Percentiles rank a stretch among this genome's conserved stretches.
Conservation (phyloP, 768 basidiomycete genomes). For the Hemileccinum rubropunctum region DNA sequence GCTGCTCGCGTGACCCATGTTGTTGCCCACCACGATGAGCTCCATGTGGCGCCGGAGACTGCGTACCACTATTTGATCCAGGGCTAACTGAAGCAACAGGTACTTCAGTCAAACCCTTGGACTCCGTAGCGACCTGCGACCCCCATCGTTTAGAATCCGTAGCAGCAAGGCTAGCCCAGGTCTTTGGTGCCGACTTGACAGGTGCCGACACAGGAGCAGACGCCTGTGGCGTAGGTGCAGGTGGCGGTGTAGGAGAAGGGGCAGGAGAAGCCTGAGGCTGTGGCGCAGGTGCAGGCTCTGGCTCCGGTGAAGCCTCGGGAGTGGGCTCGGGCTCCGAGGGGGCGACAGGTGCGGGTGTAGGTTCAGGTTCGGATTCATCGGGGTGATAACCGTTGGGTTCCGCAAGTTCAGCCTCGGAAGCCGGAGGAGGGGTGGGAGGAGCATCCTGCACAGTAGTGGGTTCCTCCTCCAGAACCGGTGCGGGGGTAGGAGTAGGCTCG, state of each 20-base stretch:
- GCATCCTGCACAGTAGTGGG: slow-evolving; percentile 37
- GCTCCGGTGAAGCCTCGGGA: slow-evolving; percentile 25
- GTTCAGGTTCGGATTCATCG: slow-evolving; percentile 34
- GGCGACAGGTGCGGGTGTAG: slow-evolving; percentile 25
- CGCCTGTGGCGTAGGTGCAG: slow-evolving; percentile 26
- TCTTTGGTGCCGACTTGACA: slow-evolving; percentile 57
- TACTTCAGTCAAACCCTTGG: slow-evolving; percentile 72
- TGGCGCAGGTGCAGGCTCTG: slow-evolving; percentile 25
- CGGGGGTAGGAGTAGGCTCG: slow-evolving; percentile 29
- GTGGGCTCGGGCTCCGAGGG: slow-evolving; percentile 25
- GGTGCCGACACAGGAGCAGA: slow-evolving; percentile 33
- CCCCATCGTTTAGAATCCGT: slow-evolving; percentile 84
- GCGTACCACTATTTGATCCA: slow-evolving; percentile 41
- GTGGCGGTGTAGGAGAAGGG: slow-evolving; percentile 30
- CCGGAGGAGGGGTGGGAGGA: slow-evolving; percentile 33
- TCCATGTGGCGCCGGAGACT: slow-evolving; percentile 30
- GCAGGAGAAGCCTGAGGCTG: slow-evolving; percentile 9
- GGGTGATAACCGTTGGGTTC: slow-evolving; percentile 42
- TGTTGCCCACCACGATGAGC: slow-evolving; percentile 34
- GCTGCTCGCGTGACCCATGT: slow-evolving; percentile 40
- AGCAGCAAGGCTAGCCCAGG: slow-evolving; percentile 93
- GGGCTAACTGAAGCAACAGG: slow-evolving; percentile 38
- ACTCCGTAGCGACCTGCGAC: slow-evolving; percentile 71
- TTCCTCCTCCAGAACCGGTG: slow-evolving; percentile 35
- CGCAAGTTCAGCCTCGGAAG: slow-evolving; percentile 39